These are phyloP conservation scores for Pythium guiyangense DNA, from an alignment of 352 stramenopile species.

Conservation along the genomic window DNA sequence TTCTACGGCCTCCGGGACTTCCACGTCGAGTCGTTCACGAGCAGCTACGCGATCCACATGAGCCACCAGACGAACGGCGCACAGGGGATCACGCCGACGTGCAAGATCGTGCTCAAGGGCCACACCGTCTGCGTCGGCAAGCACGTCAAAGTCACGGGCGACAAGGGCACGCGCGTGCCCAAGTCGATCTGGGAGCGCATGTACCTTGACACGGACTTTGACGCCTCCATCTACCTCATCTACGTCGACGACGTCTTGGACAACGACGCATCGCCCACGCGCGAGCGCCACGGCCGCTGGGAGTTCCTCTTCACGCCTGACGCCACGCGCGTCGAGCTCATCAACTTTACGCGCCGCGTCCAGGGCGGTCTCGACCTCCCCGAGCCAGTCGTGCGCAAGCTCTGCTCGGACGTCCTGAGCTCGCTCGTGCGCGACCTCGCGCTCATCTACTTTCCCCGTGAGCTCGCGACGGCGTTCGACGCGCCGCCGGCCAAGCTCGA, in stretches of 20 bases:
- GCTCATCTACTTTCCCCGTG: conserved; percentile 59
- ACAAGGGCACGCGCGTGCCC: conserved; percentile 70
- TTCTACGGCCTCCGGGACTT: conserved; percentile 77
- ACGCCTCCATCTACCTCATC: conserved; percentile 46
- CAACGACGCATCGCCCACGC: conserved; percentile 17
- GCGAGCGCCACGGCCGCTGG: conserved; percentile 30
- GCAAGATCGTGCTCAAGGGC: conserved; percentile 55
- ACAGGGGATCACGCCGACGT: conserved; percentile 57
- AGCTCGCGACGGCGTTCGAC: conserved; percentile 54
- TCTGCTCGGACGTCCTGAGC: conserved; percentile 60
- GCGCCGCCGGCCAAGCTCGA: conserved; percentile 53
- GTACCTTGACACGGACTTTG: conserved; percentile 72
- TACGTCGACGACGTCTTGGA: conserved; percentile 58
- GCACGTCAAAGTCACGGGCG: conserved; percentile 71
- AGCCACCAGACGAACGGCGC: conserved; percentile 70
- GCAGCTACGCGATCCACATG: conserved; percentile 53
- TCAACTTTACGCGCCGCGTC: conserved; percentile 60
- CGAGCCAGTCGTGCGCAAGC: conserved; percentile 62
- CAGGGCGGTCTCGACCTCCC: conserved; percentile 68
- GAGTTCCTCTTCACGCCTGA: conserved; percentile 58
- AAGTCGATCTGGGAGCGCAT: conserved; percentile 79
- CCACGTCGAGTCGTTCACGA: conserved; percentile 56
- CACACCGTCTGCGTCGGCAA: conserved; percentile 65
- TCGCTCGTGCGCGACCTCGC: conserved; percentile 56
- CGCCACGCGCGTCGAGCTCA: conserved; percentile 53